Evolutionary conservation across 352 stramenopile species (phyloP).

Genomic region (Globisporangium parvum): DNA sequence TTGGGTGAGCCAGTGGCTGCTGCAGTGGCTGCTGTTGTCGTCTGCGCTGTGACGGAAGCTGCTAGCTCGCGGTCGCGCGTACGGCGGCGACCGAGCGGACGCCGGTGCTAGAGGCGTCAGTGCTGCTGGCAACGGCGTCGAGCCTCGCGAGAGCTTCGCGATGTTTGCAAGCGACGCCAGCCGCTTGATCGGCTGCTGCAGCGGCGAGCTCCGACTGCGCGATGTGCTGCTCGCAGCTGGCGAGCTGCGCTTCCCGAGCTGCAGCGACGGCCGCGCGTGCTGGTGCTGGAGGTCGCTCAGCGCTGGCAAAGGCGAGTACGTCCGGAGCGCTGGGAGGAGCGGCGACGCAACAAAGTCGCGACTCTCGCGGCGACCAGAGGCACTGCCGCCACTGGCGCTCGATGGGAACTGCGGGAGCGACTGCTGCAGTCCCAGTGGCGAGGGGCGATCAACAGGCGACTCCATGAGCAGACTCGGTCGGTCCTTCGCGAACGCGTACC

Average conservation of each 20-base stretch:
- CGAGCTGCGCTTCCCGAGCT: conserved; percentile 8
- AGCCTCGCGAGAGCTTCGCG: conserved; percentile 7
- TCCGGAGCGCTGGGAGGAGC: conserved; percentile 9
- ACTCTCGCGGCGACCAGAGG: not conserved
- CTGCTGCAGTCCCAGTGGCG: not conserved
- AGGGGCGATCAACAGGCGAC: not conserved
- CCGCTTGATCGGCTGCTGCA: conserved; percentile 13
- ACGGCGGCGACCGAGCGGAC: not conserved
- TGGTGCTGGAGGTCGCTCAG: conserved; percentile 2
- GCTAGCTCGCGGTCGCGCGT: not conserved
- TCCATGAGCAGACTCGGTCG: conserved; percentile 15
- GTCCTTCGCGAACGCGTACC: conserved; percentile 15
- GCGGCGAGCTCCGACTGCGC: not conserved
- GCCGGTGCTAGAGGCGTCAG: not conserved
- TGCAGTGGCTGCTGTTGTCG: not conserved
- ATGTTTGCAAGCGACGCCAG: conserved; percentile 14
- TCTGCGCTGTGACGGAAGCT: not conserved
- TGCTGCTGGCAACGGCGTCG: conserved; percentile 1
- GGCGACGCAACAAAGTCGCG: conserved; percentile 3
- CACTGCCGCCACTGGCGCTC: too few relatives aligned
- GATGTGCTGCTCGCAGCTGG: not conserved
- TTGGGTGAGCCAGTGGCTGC: not conserved
- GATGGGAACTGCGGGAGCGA: not conserved
- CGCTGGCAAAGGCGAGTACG: conserved; percentile 6
- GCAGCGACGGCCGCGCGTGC: not conserved